A percentile compares a stretch with the other conserved stretches of the same genome.
These are phyloP conservation scores for Mycosphaerelloides madeirae DNA, from an alignment of 2,329 filamentous ascomycete genomes.

Conservation along the genomic window DNA sequence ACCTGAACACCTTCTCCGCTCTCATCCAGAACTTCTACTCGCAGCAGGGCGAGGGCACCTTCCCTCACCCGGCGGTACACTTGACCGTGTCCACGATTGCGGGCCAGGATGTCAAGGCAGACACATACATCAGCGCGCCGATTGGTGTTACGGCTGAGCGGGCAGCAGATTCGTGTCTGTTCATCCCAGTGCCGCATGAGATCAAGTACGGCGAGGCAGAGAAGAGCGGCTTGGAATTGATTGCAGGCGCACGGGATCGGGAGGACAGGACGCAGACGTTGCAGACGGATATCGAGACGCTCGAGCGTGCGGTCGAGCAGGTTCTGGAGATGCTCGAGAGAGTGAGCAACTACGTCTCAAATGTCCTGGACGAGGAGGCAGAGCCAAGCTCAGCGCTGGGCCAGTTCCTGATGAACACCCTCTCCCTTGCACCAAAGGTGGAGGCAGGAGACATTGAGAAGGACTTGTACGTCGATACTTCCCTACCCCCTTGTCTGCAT, in stretches of 20 bases:
- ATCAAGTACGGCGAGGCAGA: constrained; percentile 81
- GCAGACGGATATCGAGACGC: constrained; percentile 80
- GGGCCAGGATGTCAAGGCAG: constrained; percentile 80
- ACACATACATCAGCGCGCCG: constrained; percentile 91
- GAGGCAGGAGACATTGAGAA: constrained; percentile 84
- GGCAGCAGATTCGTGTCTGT: constrained; percentile 91
- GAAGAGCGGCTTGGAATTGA: constrained; percentile 73
- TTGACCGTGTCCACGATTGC: constrained; percentile 89
- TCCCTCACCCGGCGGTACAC: constrained; percentile 94
- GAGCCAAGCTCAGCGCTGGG: constrained; percentile 86
- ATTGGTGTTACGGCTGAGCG: constrained; percentile 93
- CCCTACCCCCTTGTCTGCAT: neutral
- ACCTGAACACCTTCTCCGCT: constrained; percentile 97
- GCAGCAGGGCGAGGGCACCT: constrained; percentile 92
- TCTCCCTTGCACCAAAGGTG: constrained; percentile 92
- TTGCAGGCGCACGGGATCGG: constrained; percentile 72
- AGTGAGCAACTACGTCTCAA: constrained; percentile 85
- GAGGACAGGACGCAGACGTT: constrained; percentile 71
- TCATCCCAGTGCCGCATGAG: constrained; percentile 95
- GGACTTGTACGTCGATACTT: constrained; percentile 64
- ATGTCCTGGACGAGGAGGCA: constrained; percentile 88
- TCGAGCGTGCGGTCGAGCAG: constrained; percentile 81
- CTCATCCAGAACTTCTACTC: constrained; percentile 99
- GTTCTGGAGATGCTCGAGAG: constrained; percentile 86
- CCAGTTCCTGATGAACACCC: constrained; percentile 90